Percentiles rank a stretch among this genome's conserved stretches.
These are phyloP conservation scores for Russula sp. DNA, from an alignment of 768 basidiomycete genomes.

Conservation along the genomic window DNA sequence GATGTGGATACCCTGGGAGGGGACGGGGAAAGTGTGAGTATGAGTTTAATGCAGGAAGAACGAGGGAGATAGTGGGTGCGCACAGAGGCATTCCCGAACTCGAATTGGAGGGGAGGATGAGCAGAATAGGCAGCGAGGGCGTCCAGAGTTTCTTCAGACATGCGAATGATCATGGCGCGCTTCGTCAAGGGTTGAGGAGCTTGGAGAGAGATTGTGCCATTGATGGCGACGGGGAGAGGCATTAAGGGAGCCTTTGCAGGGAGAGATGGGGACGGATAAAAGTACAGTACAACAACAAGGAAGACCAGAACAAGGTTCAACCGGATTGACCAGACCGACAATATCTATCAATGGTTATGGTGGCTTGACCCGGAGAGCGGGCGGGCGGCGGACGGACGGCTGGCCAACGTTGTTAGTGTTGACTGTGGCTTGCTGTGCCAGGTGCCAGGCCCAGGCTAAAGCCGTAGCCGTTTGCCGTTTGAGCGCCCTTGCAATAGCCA, in stretches of 20 bases:
- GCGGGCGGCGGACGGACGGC: background rate
- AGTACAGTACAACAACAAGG: background rate
- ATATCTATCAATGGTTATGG: too few relatives aligned
- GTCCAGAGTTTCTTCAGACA: constrained; percentile 67
- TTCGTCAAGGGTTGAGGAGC: constrained; percentile 55
- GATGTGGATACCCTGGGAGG: constrained; percentile 46
- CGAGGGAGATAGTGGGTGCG: constrained; percentile 25
- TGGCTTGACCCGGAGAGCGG: background rate
- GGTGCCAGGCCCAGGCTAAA: background rate
- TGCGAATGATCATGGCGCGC: constrained; percentile 68
- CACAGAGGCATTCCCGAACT: constrained; percentile 58
- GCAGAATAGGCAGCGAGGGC: constrained; percentile 49
- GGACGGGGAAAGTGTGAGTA: background rate
- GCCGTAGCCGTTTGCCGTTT: too few relatives aligned
- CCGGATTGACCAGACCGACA: background rate
- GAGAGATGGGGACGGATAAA: background rate
- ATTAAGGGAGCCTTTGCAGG: constrained; percentile 33
- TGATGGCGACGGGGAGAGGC: constrained; percentile 52
- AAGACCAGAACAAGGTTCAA: background rate
- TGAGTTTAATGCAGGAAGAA: background rate
- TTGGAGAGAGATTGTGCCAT: constrained; percentile 50
- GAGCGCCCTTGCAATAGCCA: too few relatives aligned
- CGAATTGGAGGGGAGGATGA: constrained; percentile 46
- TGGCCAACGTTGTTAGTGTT: background rate
- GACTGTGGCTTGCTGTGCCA: background rate